phyloP scores from a whole-genome alignment of 75 land plant species.

The Isoetes taiwanensis region DNA sequence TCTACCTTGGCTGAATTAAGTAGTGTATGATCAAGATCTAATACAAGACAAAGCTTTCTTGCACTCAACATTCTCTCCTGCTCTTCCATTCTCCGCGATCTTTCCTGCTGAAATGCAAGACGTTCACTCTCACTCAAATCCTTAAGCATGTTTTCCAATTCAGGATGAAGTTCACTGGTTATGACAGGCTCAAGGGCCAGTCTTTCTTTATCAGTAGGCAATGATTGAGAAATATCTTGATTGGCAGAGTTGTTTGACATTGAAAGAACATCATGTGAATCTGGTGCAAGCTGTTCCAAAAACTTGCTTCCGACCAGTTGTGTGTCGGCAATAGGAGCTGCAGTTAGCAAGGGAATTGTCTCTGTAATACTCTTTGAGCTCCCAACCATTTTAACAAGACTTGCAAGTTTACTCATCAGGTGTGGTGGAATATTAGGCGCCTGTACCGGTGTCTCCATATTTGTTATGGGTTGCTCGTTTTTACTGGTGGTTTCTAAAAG shows the following conservation, averaged over 20 bases:
- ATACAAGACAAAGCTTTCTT: constrained; percentile 77
- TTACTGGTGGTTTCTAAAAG: constrained; percentile 36
- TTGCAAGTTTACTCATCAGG: constrained; percentile 27
- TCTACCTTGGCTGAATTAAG: constrained; percentile 92
- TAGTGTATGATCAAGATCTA: constrained; percentile 97
- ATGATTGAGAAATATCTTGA: neutral
- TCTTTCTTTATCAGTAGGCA: neutral
- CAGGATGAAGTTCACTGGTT: constrained; percentile 18
- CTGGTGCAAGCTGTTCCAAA: constrained; percentile 7
- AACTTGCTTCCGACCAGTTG: neutral
- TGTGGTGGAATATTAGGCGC: constrained; percentile 28
- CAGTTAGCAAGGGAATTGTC: neutral
- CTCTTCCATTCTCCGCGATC: constrained; percentile 76
- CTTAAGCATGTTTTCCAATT: constrained; percentile 61
- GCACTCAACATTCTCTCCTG: constrained; percentile 86
- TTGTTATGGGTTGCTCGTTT: constrained; percentile 23
- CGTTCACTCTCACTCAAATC: constrained; percentile 63
- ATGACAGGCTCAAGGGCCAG: neutral
- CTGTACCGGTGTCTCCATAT: constrained; percentile 3
- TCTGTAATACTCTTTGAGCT: constrained; percentile 5
- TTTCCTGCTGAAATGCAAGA: constrained; percentile 61
- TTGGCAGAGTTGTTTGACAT: neutral
- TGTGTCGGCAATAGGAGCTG: neutral
- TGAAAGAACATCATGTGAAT: neutral
- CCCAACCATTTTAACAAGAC: constrained; percentile 25